These are phyloP conservation scores for Fusarium verticillioides DNA, from an alignment of 2,329 filamentous ascomycete genomes.

Conservation along the genomic window DNA sequence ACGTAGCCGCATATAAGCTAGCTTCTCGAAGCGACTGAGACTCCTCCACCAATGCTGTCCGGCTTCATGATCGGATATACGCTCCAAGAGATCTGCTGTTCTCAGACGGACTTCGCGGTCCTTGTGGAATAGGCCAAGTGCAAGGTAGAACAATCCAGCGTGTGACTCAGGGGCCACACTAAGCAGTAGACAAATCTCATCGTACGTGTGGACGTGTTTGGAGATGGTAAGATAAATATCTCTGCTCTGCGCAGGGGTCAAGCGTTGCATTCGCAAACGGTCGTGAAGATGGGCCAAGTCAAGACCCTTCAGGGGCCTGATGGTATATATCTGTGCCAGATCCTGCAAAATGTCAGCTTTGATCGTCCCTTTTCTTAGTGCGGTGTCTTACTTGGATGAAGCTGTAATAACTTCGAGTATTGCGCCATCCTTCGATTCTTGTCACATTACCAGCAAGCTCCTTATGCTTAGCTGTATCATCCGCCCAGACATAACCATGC, in stretches of 20 bases:
- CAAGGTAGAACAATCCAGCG: conserved; percentile 89
- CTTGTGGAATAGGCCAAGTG: conserved; percentile 91
- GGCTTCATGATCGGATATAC: conserved; percentile 86
- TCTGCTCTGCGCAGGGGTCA: conserved; percentile 79
- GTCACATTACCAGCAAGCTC: conserved; percentile 93
- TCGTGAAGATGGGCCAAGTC: conserved; percentile 95
- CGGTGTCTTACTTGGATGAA: conserved; percentile 78
- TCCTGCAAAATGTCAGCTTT: conserved; percentile 59
- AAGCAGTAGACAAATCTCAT: conserved; percentile 86
- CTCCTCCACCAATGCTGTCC: conserved; percentile 93
- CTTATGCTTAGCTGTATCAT: conserved; percentile 81
- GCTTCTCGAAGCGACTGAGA: conserved; percentile 86
- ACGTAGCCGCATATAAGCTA: conserved; percentile 84
- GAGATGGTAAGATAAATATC: conserved; percentile 87
- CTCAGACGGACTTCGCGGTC: conserved; percentile 80
- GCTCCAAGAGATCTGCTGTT: conserved; percentile 82
- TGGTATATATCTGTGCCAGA: conserved; percentile 70
- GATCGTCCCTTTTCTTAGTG: background rate
- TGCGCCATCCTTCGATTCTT: conserved; percentile 96
- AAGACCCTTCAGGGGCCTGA: conserved; percentile 78
- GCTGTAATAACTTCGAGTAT: conserved; percentile 93
- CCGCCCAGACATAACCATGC: conserved; percentile 95
- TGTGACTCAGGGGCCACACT: conserved; percentile 86
- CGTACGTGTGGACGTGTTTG: conserved; percentile 80
- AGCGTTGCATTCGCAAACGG: conserved; percentile 82